phyloP scores from a whole-genome alignment of 441 rosid species.

The Erodium texanum region DNA sequence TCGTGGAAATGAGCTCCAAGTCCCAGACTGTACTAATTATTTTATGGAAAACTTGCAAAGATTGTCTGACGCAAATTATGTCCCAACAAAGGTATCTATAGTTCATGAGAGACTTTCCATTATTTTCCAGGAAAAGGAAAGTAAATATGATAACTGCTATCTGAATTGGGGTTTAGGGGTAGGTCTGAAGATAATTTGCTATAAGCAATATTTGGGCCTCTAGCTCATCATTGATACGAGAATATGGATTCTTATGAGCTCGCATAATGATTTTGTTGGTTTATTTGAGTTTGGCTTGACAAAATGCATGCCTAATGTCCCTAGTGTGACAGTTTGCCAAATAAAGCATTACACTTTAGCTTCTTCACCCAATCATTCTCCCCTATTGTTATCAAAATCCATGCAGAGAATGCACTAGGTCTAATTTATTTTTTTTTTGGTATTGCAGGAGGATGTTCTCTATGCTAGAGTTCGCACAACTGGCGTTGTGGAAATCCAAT shows the following conservation, averaged over 20 bases:
- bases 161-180: not conserved
- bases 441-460: constrained; percentile 85
- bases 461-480: constrained; percentile 96
- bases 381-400: not conserved
- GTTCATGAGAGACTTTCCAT: too few relatives aligned
- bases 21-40: constrained; percentile 83
- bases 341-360: not conserved
- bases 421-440: constrained; percentile 17
- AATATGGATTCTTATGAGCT: too few relatives aligned
- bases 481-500: constrained; percentile 95
- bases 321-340: not conserved
- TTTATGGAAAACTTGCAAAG: constrained; percentile 89
- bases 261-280: too few relatives aligned
- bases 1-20: constrained; percentile 80
- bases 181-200: too few relatives aligned
- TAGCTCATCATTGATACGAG: too few relatives aligned
- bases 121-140: not conserved
- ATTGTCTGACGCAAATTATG: constrained; percentile 61
- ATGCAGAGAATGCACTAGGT: not conserved
- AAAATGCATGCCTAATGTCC: not conserved
- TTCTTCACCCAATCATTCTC: too few relatives aligned
- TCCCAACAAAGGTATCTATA: constrained; percentile 76
- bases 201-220: too few relatives aligned
- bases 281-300: too few relatives aligned
- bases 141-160: not conserved